Evolutionary conservation across 2,329 filamentous ascomycete genomes (phyloP), one percentile per base, ranked within the genome.

Genomic region (Sodiomyces alkalinus): DNA sequence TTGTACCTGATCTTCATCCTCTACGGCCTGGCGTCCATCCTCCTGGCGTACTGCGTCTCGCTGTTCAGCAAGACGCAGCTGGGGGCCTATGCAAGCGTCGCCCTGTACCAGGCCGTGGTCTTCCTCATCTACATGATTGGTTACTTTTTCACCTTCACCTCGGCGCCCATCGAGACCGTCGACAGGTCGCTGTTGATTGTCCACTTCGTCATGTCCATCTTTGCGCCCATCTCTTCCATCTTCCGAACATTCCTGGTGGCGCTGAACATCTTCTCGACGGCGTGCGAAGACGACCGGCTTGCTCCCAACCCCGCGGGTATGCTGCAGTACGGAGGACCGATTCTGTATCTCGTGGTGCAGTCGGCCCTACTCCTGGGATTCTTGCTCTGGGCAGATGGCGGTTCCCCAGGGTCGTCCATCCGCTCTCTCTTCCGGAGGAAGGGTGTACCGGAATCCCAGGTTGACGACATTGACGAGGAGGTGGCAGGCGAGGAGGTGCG

Each of bases 261-360:
- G 0, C 62, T 92, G 28, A 94, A 94, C 45, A 60, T 86, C 3
- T 93, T 94, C 50, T 85, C 80, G 1, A 65, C 81, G 0, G 66
- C 82, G 3, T 94, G 86, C 46, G 63, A 69, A 18, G 74, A 66
- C 16, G 58, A 68, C 13, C 35, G 60, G n/a, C 52, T 85, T 13
- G 70, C 74, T 2, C 56, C 61, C 1, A 76, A 81, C 38, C 80
- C 85, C 0, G 78, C 71, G 6, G 70, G 64, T 4, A 70, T 93
- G 18, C 62, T 64, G 1, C 67, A 77, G 17, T 94, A 85, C 41
- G 86, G 86, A 17, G 81, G 80, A 0, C 82, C 83, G 0, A 87
- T 93, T 19, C 51, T 90, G 0, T 93, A 92, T 47, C 66, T 93
- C 2, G 64, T 82, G 27, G 26, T 85, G 0, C 86, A 94, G 45